These are phyloP conservation scores for Beta macrorhiza DNA, from an alignment of 179 eudicot species.

Conservation along the genomic window DNA sequence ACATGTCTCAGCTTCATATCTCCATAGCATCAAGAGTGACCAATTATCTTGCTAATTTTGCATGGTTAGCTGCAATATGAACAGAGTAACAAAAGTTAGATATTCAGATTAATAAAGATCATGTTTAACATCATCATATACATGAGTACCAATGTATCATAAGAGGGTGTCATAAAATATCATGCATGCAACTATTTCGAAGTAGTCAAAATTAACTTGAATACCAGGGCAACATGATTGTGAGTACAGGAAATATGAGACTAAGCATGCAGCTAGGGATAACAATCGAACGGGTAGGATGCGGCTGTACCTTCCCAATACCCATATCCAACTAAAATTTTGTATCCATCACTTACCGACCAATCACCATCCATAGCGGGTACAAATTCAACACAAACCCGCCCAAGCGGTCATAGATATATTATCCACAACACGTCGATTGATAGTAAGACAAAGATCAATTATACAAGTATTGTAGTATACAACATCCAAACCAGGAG, in stretches of 20 bases:
- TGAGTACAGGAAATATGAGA: not conserved
- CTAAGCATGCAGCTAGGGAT: not conserved
- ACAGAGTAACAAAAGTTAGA: slow-evolving; percentile 10
- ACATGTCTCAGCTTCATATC: slow-evolving; percentile 9
- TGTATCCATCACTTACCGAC: no score
- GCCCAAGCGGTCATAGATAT: no score
- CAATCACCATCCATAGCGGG: no score
- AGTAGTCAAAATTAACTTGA: not conserved
- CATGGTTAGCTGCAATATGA: slow-evolving; percentile 38
- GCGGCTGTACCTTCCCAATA: no score
- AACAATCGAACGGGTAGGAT: no score
- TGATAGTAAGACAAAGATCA: not conserved
- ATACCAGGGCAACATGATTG: not conserved
- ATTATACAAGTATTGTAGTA: not conserved
- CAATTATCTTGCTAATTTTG: slow-evolving; percentile 33
- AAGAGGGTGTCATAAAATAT: not conserved
- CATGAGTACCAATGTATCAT: not conserved
- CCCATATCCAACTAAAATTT: no score
- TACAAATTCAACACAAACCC: no score
- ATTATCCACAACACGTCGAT: no score
- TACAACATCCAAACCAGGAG: not conserved
- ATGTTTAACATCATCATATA: not conserved
- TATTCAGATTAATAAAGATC: slow-evolving; percentile 5
- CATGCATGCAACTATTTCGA: not conserved
- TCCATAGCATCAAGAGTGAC: not conserved